These are phyloP conservation scores for Russula olivacea DNA, from an alignment of 768 basidiomycete genomes.

Conservation along the genomic window DNA sequence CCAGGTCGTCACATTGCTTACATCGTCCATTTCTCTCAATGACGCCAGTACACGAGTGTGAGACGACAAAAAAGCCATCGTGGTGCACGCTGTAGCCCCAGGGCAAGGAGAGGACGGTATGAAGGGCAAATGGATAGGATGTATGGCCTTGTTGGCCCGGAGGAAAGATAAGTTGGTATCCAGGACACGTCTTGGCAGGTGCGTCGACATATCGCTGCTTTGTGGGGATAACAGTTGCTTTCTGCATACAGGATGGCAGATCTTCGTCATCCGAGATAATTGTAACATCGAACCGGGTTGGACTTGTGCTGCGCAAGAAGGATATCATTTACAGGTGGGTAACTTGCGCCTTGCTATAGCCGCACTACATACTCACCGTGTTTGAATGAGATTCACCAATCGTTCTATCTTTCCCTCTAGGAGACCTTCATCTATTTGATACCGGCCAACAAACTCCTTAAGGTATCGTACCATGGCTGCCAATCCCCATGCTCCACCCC, in stretches of 20 bases:
- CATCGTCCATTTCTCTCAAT: neutral
- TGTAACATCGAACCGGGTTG: neutral
- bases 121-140: neutral
- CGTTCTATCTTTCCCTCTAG: neutral
- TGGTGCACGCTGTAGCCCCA: neutral
- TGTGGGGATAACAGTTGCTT: neutral
- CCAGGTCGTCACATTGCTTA: neutral
- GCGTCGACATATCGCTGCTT: neutral
- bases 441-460: neutral
- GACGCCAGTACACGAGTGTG: neutral
- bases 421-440: neutral
- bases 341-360: neutral
- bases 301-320: neutral
- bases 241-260: neutral
- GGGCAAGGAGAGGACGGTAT: neutral
- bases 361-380: neutral
- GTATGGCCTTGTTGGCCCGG: neutral
- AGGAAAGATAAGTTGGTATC: neutral
- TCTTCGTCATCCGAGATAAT: neutral
- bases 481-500: neutral
- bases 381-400: neutral
- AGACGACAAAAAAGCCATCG: neutral
- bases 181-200: neutral
- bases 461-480: neutral
- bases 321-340: neutral